phyloP scores from a whole-genome alignment of 768 basidiomycete genomes.

The Dioszegia crocea region DNA sequence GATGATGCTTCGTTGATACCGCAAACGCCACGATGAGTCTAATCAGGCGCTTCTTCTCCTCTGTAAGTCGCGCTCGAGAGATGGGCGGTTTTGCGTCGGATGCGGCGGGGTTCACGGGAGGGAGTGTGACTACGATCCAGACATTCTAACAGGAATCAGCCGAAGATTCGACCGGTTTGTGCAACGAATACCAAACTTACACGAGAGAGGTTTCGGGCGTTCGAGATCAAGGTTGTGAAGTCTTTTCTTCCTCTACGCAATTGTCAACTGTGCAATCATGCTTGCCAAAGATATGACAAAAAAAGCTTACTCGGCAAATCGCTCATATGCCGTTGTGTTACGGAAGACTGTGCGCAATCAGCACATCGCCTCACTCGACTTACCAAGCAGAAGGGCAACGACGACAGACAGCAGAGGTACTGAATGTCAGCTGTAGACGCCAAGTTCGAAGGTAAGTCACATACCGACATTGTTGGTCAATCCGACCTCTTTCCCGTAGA shows the following conservation, averaged over 20 bases:
- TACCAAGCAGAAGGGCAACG: slow-evolving; percentile 74
- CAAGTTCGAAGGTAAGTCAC: slow-evolving; percentile 1
- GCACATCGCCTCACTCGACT: background rate
- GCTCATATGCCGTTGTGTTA: slow-evolving; percentile 37
- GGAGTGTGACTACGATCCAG: slow-evolving; percentile 57
- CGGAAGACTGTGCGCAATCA: background rate
- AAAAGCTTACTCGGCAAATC: slow-evolving; percentile 53
- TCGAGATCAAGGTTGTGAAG: slow-evolving; percentile 67
- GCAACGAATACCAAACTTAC: slow-evolving; percentile 17
- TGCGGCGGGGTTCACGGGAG: slow-evolving; percentile 31
- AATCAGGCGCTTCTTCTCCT: slow-evolving; percentile 64
- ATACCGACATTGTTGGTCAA: slow-evolving; percentile 69
- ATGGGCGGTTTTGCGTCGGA: background rate
- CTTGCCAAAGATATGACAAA: background rate
- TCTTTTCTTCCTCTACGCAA: slow-evolving; percentile 79
- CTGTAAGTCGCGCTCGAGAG: slow-evolving; percentile 44
- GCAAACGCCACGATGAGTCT: slow-evolving; percentile 68
- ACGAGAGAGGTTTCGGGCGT: slow-evolving; percentile 49
- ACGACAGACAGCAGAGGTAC: slow-evolving; percentile 85
- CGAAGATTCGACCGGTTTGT: background rate
- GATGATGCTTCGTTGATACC: slow-evolving; percentile 63
- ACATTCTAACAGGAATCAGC: slow-evolving; percentile 4
- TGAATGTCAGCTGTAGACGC: background rate
- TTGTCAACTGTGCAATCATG: slow-evolving; percentile 67
- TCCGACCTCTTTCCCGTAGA: slow-evolving; percentile 59